Conservation (phyloP, 164 flowering plant species). For the Chimonanthus salicifolius region DNA sequence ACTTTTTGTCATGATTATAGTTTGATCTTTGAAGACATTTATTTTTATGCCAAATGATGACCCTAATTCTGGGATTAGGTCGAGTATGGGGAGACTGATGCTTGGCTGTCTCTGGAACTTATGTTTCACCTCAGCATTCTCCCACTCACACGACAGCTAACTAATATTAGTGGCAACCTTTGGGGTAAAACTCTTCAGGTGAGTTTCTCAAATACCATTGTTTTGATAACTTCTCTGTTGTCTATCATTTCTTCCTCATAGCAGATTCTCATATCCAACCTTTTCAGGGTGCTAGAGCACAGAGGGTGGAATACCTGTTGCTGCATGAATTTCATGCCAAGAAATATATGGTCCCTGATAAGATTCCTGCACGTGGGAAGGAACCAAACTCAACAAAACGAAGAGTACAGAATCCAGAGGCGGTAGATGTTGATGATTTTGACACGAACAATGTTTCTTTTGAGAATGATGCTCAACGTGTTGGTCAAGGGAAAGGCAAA, state of each 20-base stretch:
- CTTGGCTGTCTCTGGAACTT: conserved; percentile 95
- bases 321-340: conserved; percentile 91
- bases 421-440: conserved; percentile 37
- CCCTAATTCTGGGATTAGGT: conserved; percentile 39
- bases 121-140: conserved; percentile 97
- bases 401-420: conserved; percentile 37
- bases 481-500: conserved; percentile 51
- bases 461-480: conserved; percentile 36
- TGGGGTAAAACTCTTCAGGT: conserved; percentile 99
- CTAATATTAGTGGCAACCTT: conserved; percentile 95
- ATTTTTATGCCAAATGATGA: not conserved
- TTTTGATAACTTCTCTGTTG: not conserved
- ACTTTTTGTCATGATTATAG: not conserved
- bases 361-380: conserved; percentile 45
- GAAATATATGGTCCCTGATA: conserved; percentile 94
- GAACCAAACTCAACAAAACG: conserved; percentile 56
- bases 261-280: conserved; percentile 1
- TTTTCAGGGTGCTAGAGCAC: conserved; percentile 97
- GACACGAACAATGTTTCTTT: conserved; percentile 30
- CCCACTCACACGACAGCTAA: conserved; percentile 93
- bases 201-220: conserved; percentile 13
- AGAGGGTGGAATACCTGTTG: conserved; percentile 91
- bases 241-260: not conserved
- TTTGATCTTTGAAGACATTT: not conserved
- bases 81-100: conserved; percentile 93